A percentile compares a stretch with the other conserved stretches of the same genome.
These are phyloP conservation scores for Alternaria incomplexa DNA, from an alignment of 2,329 filamentous ascomycete genomes.

Conservation along the genomic window DNA sequence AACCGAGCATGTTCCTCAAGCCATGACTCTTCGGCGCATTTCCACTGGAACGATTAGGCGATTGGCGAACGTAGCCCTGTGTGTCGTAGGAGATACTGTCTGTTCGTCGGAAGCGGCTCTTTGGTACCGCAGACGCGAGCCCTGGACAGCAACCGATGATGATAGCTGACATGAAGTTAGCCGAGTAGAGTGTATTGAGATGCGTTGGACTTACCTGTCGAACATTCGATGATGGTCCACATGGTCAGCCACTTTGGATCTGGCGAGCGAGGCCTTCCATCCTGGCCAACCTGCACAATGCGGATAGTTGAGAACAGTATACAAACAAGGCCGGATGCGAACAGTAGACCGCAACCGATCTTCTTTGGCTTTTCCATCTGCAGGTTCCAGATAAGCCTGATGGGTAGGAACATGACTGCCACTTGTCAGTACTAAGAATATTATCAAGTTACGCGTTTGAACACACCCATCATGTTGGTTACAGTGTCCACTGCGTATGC, in stretches of 20 bases:
- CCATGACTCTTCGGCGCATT: not conserved
- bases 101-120: conserved; percentile 1
- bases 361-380: conserved; percentile 45
- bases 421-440: not conserved
- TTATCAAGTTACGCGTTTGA: too few species aligned
- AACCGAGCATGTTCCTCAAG: conserved; percentile 14
- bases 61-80: conserved; percentile 22
- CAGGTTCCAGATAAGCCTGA: conserved; percentile 47
- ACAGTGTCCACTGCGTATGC: conserved; percentile 45
- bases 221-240: conserved; percentile 47
- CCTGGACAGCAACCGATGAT: conserved; percentile 34
- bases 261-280: conserved; percentile 33
- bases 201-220: conserved; percentile 36
- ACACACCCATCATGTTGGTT: conserved; percentile 45
- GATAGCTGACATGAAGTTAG: conserved; percentile 20
- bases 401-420: conserved; percentile 48
- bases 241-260: conserved; percentile 46
- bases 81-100: conserved; percentile 6
- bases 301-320: conserved; percentile 35
- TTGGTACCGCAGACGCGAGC: conserved; percentile 21
- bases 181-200: not conserved
- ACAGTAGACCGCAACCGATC: conserved; percentile 38
- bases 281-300: conserved; percentile 42
- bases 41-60: conserved; percentile 5
- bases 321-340: conserved; percentile 34